Conservation (phyloP, 305 asterid species). For the Plantago lanceolata region DNA sequence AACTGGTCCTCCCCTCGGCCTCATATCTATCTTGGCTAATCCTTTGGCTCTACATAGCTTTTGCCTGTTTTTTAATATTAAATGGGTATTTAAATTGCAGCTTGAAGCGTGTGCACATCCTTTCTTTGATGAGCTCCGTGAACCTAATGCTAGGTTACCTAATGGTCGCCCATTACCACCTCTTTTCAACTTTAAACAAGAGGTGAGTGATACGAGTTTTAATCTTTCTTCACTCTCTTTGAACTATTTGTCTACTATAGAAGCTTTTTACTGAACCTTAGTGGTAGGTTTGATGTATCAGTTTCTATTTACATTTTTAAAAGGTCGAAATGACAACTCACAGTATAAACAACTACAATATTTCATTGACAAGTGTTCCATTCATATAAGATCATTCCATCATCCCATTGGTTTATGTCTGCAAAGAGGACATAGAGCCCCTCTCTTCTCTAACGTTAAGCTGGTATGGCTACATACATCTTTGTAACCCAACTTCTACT, state of each 20-base stretch:
- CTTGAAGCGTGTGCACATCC: constrained; percentile 94
- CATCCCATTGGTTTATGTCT: no score
- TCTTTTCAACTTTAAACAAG: constrained; percentile 82
- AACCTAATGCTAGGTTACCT: constrained; percentile 80
- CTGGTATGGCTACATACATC: no score
- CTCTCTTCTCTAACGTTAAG: no score
- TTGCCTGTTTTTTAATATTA: not conserved
- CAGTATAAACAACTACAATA: no score
- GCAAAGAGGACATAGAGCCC: no score
- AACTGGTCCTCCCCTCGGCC: constrained; percentile 1
- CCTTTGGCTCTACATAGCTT: not conserved
- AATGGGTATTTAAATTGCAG: constrained; percentile 42
- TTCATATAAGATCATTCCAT: no score
- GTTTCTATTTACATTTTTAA: not conserved
- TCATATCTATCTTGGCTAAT: not conserved
- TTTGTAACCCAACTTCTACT: no score
- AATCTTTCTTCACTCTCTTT: constrained; percentile 7
- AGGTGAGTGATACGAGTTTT: constrained; percentile 38
- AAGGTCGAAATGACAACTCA: no score
- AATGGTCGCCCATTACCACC: constrained; percentile 87
- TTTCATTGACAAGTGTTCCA: no score
- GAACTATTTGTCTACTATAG: no score
- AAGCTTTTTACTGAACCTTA: not conserved
- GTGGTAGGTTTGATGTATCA: not conserved
- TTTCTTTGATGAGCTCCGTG: constrained; percentile 90